phyloP scores from a whole-genome alignment of 192 early-diverging fungal genomes.

The Ramicandelaber brevisporus region DNA sequence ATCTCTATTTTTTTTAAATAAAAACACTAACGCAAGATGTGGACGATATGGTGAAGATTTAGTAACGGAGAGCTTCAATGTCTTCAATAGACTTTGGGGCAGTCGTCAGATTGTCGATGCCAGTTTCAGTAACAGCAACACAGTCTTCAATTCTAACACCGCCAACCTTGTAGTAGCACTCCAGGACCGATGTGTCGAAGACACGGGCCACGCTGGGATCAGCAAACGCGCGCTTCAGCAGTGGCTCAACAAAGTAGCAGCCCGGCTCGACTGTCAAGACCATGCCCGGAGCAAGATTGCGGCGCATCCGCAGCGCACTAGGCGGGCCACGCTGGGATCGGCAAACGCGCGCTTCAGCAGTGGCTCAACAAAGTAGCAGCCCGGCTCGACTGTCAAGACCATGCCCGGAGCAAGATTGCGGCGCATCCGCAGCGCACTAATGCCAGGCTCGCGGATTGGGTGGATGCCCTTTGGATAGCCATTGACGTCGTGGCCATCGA shows the following conservation, averaged over 20 bases:
- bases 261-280: slow-evolving; percentile 86
- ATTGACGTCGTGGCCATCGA: slow-evolving; percentile 75
- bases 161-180: slow-evolving; percentile 49
- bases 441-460: slow-evolving; percentile 39
- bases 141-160: slow-evolving; percentile 87
- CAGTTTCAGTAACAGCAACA: slow-evolving; percentile 50
- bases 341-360: slow-evolving; percentile 36
- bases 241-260: slow-evolving; percentile 67
- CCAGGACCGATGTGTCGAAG: slow-evolving; percentile 36
- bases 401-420: slow-evolving; percentile 47
- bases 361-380: slow-evolving; percentile 72
- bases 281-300: slow-evolving; percentile 50
- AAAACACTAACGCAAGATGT: too few species aligned
- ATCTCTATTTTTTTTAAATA: too few species aligned
- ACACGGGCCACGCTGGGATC: slow-evolving; percentile 25
- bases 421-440: slow-evolving; percentile 46
- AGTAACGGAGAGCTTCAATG: slow-evolving; percentile 36
- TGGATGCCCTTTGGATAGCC: slow-evolving; percentile 41
- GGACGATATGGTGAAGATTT: too few species aligned
- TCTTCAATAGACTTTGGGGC: slow-evolving; percentile 49
- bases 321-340: slow-evolving; percentile 21
- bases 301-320: too few species aligned
- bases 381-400: slow-evolving; percentile 85
- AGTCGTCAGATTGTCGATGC: slow-evolving; percentile 55
- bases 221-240: slow-evolving; percentile 33